Percentiles rank a stretch among this genome's conserved stretches.
These are phyloP conservation scores for Trifolium fragiferum DNA, from an alignment of 306 rosid species.

Conservation along the genomic window DNA sequence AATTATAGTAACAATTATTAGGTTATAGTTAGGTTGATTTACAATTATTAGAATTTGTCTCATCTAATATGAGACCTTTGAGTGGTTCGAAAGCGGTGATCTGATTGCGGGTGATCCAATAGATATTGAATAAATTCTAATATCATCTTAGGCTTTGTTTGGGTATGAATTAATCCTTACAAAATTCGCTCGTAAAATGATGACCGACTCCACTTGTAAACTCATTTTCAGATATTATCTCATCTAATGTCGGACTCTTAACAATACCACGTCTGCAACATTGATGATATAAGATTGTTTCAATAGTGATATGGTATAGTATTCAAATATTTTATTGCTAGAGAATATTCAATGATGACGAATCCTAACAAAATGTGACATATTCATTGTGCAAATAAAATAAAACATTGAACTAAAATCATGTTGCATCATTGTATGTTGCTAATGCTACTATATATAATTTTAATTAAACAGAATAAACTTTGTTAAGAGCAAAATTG, in stretches of 20 bases:
- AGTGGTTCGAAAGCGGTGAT: too few relatives aligned
- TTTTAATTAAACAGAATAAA: not conserved
- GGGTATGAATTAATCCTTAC: too few relatives aligned
- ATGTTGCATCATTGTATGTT: conserved; percentile 12
- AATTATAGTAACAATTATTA: conserved; percentile 22
- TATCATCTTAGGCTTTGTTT: too few relatives aligned
- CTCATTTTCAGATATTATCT: too few relatives aligned
- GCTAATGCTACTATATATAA: not conserved
- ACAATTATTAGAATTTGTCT: not conserved
- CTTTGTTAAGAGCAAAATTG: not conserved
- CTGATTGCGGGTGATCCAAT: too few relatives aligned
- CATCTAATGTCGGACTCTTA: not conserved
- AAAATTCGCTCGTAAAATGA: too few relatives aligned
- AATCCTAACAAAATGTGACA: conserved; percentile 26
- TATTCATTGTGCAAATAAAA: conserved; percentile 4
- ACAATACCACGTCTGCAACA: too few relatives aligned
- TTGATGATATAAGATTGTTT: not conserved
- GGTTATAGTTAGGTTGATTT: conserved; percentile 28
- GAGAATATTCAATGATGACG: conserved; percentile 34
- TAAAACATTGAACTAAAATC: conserved; percentile 24
- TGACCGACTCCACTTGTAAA: too few relatives aligned
- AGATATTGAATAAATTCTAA: too few relatives aligned
- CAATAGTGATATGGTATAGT: conserved; percentile 3
- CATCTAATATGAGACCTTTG: not conserved
- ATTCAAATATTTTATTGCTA: conserved; percentile 2